A percentile compares a stretch with the other conserved stretches of the same genome.
Evolutionary conservation across 2,329 filamentous ascomycete species (phyloP).

Genomic region (Penicillium sp.): DNA sequence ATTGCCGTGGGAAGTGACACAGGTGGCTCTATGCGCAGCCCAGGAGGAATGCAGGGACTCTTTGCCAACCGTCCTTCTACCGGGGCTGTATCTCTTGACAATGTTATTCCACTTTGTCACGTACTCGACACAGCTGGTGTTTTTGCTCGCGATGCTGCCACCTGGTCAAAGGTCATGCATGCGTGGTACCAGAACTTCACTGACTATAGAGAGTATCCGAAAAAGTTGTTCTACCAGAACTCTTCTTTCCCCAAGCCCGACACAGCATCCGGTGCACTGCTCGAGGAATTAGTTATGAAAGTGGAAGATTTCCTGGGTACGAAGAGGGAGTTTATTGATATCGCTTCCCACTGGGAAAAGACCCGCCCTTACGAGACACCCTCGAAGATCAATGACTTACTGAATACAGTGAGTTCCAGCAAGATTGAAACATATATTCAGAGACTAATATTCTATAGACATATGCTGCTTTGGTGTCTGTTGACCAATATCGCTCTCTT

Average conservation of each 20-base stretch:
- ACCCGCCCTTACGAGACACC: conserved; percentile 17
- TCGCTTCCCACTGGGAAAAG: conserved; percentile 24
- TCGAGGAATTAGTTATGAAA: conserved; percentile 23
- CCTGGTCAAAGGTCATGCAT: conserved; percentile 17
- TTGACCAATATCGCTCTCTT: conserved; percentile 20
- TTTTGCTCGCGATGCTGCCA: conserved; percentile 27
- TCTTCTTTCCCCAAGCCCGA: conserved; percentile 11
- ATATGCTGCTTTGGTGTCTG: conserved; percentile 19
- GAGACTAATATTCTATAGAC: conserved; percentile 6
- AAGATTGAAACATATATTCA: not conserved
- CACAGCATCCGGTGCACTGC: conserved; percentile 24
- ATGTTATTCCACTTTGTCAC: conserved; percentile 27
- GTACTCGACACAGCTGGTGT: conserved; percentile 32
- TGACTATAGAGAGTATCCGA: conserved; percentile 24
- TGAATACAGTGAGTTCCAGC: conserved; percentile 3
- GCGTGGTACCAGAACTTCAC: conserved; percentile 20
- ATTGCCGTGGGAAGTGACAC: conserved; percentile 23
- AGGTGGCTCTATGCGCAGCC: conserved; percentile 32
- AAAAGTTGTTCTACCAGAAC: conserved; percentile 12
- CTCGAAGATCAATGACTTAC: conserved; percentile 6
- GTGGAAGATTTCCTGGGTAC: conserved; percentile 27
- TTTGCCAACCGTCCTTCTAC: conserved; percentile 30
- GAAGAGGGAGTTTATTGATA: conserved; percentile 27
- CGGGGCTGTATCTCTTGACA: conserved; percentile 18
- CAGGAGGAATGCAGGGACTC: conserved; percentile 27